Evolutionary conservation across 2,329 filamentous ascomycete species (phyloP), one percentile per base, ranked within the genome.

Genomic region (Aspergillus unguis): DNA sequence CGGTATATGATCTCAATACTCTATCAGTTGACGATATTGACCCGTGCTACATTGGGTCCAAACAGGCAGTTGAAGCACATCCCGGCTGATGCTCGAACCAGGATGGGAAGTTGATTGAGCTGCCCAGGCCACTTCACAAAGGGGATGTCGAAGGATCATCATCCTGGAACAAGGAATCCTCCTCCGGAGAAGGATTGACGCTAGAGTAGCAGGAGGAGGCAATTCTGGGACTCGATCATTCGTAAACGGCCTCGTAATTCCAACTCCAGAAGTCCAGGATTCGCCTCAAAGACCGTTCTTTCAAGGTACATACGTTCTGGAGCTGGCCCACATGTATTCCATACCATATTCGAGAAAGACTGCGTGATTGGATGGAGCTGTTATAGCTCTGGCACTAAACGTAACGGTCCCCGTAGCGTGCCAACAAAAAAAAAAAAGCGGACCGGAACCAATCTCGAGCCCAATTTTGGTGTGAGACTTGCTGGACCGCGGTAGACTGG

Each of bases 381-480:
- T 31, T 25, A 52, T 53, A 51, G 50, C 32, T 55, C 45, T 56
- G 52, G 35, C 58, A 53, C 59, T 60, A 60, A 48, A 52, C 23
- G 50, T 48, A 52, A 59, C 17, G 44, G 51, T 58, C 59, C 54
- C 56, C 56, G 58, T 52, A 49, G 52, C 41, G 46, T 47, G 48
- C 42, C 56, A 52, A 52, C 45, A 42, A 29, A 48, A 49, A 43
- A 48, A 49, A 43, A 29, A 52, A 50, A 45, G 47, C 52, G 44
- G 54, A 47, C 52, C 57, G 46, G 35, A 38, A 10, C 54, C 44
- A 53, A 54, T 44, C 53, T 44, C 43, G 28, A 33, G 42, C 35
- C 37, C 23, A 17, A 32, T 9, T 38, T 41, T 38, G 46, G 48
- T 51, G 42, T 25, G 45, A 43, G 43, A 28, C 26, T 31, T 9